A percentile compares a stretch with the other conserved stretches of the same genome.
phyloP scores from a whole-genome alignment of 31 red algal species.

The Endocladia muricata region DNA sequence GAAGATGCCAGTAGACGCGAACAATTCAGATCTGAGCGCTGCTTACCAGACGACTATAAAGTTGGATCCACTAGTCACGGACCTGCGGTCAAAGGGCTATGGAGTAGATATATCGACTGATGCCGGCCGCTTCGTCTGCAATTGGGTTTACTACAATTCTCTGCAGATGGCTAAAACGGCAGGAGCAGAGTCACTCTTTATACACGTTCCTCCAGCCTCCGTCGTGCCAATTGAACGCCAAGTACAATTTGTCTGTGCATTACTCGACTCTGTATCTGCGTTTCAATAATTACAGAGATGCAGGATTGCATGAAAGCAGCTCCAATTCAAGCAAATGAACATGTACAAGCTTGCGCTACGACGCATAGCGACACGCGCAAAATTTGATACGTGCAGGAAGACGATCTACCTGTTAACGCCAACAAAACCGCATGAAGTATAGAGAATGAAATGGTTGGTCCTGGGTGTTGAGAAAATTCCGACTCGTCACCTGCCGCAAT shows the following conservation, averaged over 20 bases:
- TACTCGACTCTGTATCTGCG: too few relatives aligned
- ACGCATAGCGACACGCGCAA: too few relatives aligned
- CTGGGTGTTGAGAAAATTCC: too few relatives aligned
- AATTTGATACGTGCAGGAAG: too few relatives aligned
- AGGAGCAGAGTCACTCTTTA: constrained; percentile 35
- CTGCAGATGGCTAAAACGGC: constrained; percentile 17
- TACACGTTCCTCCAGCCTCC: constrained; percentile 54
- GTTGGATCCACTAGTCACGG: constrained; percentile 8
- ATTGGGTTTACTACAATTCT: constrained; percentile 90
- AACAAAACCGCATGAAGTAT: too few relatives aligned
- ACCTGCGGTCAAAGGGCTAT: constrained; percentile 27
- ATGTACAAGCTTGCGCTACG: too few relatives aligned
- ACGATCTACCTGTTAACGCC: too few relatives aligned
- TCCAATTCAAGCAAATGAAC: too few relatives aligned
- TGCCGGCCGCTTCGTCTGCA: constrained; percentile 89
- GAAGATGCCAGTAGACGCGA: constrained; percentile 37
- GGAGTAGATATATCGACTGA: constrained; percentile 42
- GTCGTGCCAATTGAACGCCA: constrained; percentile 41
- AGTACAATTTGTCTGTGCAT: constrained; percentile 28
- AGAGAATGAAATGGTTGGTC: too few relatives aligned
- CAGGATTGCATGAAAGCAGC: too few relatives aligned
- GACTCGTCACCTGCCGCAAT: too few relatives aligned
- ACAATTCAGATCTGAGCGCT: constrained; percentile 33
- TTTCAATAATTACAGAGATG: too few relatives aligned
- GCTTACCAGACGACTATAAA: constrained; percentile 18